phyloP scores from a whole-genome alignment of 2,329 filamentous ascomycete genomes.

The Diaporthe capsici region DNA sequence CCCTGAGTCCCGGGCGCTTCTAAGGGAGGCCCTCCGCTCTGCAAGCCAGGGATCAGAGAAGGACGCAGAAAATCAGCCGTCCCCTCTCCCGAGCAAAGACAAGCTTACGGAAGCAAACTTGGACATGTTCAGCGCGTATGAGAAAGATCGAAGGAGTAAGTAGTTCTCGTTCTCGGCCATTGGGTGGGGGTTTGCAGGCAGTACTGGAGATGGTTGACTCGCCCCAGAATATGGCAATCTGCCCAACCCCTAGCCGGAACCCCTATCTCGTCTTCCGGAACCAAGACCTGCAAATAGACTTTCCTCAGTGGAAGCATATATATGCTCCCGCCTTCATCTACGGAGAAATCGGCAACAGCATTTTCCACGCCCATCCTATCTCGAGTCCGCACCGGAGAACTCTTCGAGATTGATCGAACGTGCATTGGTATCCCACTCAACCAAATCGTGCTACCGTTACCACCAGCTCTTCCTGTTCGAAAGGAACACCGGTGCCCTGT shows the following conservation, averaged over 20 bases:
- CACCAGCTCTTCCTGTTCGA: neutral
- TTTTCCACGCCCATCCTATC: neutral
- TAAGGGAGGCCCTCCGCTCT: slow-evolving; percentile 11
- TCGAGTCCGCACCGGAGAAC: neutral
- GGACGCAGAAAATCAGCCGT: neutral
- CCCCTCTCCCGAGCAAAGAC: slow-evolving; percentile 2
- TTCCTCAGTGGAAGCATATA: slow-evolving; percentile 8
- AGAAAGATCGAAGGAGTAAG: neutral
- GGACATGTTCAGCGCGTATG: slow-evolving; percentile 8
- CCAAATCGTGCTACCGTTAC: neutral
- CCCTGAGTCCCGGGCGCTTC: slow-evolving; percentile 1
- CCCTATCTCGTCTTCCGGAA: slow-evolving; percentile 9
- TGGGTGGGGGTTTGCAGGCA: neutral
- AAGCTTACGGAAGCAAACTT: slow-evolving; percentile 17
- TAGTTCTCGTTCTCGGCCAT: neutral
- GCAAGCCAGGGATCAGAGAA: neutral
- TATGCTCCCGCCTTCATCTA: neutral
- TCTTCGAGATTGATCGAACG: neutral
- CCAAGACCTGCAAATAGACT: neutral
- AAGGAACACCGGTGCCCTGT: neutral
- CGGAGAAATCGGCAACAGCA: neutral
- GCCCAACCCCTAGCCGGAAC: slow-evolving; percentile 8
- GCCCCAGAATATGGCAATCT: slow-evolving; percentile 9
- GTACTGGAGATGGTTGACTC: slow-evolving; percentile 9
- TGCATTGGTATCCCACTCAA: neutral